Base-by-base conservation (phyloP, 345 rosid genomes). In the Salix suchowensis region DNA sequence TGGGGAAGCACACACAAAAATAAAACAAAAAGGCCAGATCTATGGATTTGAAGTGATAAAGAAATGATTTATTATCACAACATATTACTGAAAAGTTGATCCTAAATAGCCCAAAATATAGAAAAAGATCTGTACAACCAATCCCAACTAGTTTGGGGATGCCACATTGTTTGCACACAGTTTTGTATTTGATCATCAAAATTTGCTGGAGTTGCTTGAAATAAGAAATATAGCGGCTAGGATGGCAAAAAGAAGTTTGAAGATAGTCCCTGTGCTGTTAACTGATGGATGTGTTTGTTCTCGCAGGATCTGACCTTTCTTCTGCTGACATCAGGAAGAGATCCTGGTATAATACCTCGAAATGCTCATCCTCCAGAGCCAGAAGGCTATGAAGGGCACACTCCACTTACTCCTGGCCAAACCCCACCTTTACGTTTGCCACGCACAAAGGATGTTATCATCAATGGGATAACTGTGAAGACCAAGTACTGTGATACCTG, bases 401-500 rank as follows among this genome's bases (percentile, higher is more conserved):
- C 62, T 70, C 86, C 82, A 82, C 79, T 79, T 0, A 83, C 84
- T 68, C 83, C 78, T 61, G 86, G 91, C 58, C 93, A 82, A 75
- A 83, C 90, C 74, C 88, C 92, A 70, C 90, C 88, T 69, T 75
- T 77, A 46, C 88, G 81, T 32, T 71, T 84, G 68, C 91, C 95
- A 16, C 94, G 91, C 70, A 86, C 86, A 42, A 91, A 86, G 73
- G 97, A 92, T 81, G 87, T 92, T 64, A 14, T 80, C 77, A 82
- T 94, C 30, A 94, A 94, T 81, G 99, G 97, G 74, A 84, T 90
- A 61, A 68, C 69, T 54, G 90, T 94, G 67, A 94, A 87, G 91
- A 83, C 87, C 77, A 96, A 94, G 82, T 96, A 94, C 82, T 96
- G 99, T 82, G 93, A 91, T 66, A 94, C 98, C 7, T 96, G 99